Conservation (phyloP, 2,329 filamentous ascomycete species). For the Intubia oerlemansii region DNA sequence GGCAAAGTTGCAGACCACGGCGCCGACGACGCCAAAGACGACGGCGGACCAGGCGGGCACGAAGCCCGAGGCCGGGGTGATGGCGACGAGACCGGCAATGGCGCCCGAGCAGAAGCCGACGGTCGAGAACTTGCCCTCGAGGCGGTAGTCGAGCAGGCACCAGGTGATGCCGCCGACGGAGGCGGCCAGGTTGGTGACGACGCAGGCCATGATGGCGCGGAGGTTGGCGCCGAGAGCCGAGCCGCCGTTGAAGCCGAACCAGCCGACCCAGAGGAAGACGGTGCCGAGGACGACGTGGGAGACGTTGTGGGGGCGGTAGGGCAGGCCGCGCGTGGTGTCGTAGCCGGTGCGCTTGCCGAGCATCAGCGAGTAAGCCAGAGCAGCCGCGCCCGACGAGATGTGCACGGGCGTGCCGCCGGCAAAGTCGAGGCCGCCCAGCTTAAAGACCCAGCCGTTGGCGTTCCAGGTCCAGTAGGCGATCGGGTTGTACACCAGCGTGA, state of each 20-base stretch:
- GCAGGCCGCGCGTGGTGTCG: conserved; percentile 59
- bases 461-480: conserved; percentile 97
- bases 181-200: conserved; percentile 71
- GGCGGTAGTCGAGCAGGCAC: conserved; percentile 73
- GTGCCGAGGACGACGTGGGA: conserved; percentile 84
- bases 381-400: conserved; percentile 63
- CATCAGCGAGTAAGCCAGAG: conserved; percentile 80
- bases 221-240: conserved; percentile 64
- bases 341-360: conserved; percentile 70
- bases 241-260: conserved; percentile 89
- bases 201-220: conserved; percentile 66
- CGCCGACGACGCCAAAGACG: conserved; percentile 56
- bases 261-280: conserved; percentile 86
- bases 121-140: conserved; percentile 81
- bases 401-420: conserved; percentile 83
- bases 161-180: conserved; percentile 72
- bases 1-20: conserved; percentile 65
- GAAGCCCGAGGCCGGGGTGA: conserved; percentile 70
- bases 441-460: conserved; percentile 54
- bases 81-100: conserved; percentile 68
- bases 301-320: conserved; percentile 83
- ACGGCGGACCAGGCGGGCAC: conserved; percentile 73
- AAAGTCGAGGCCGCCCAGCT: conserved; percentile 68
- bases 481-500: conserved; percentile 74
- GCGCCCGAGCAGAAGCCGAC: conserved; percentile 87